phyloP scores from a whole-genome alignment of 129 eudicot species.

The Pulicaria dysenterica region DNA sequence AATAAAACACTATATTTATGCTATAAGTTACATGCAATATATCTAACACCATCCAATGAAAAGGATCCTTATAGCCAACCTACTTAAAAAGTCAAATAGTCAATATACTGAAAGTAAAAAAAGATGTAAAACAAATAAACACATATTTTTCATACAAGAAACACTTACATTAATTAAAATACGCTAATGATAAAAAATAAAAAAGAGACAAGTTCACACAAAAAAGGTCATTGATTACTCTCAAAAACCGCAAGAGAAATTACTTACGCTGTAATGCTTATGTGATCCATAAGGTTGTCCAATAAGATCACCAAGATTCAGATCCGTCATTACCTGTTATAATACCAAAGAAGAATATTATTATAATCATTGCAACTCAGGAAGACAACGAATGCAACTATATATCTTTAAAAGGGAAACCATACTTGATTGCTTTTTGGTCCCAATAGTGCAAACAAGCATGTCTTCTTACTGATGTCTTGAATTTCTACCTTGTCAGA shows the following conservation, averaged over 20 bases:
- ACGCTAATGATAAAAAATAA: not conserved
- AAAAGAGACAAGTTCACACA: not conserved
- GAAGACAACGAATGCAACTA: conserved; percentile 6
- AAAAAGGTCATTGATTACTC: not conserved
- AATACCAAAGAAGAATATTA: conserved; percentile 25
- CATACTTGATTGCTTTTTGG: conserved; percentile 81
- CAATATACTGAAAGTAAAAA: conserved; percentile 3
- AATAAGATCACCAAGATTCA: conserved; percentile 69
- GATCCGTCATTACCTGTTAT: conserved; percentile 58
- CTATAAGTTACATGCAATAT: not conserved
- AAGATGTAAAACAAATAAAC: not conserved
- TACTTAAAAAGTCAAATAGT: not conserved
- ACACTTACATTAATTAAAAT: not conserved
- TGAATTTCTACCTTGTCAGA: conserved; percentile 87
- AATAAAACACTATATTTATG: not conserved
- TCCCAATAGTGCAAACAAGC: conserved; percentile 78
- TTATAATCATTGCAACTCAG: conserved; percentile 8
- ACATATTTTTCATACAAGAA: not conserved
- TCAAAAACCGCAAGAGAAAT: not conserved
- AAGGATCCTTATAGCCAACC: not conserved
- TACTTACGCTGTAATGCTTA: conserved; percentile 69
- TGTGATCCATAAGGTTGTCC: conserved; percentile 90
- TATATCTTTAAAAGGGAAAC: not conserved
- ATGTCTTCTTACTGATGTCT: conserved; percentile 67
- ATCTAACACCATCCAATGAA: not conserved